These are phyloP conservation scores for Leccinum rimulosum DNA, from an alignment of 768 basidiomycete species.

Conservation along the genomic window DNA sequence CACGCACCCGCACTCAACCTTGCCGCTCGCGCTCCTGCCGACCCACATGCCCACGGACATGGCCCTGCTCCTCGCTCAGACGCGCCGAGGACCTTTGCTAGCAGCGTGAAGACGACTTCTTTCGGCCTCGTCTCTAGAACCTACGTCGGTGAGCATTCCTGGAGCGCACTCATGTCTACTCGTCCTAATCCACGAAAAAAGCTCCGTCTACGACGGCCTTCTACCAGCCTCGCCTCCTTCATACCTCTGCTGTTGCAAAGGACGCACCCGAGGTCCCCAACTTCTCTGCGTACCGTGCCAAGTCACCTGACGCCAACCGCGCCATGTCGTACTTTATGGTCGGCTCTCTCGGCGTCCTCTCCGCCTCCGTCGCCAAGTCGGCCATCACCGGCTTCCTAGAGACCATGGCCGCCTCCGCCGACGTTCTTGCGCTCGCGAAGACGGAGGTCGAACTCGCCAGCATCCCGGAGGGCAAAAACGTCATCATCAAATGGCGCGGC, in stretches of 20 bases:
- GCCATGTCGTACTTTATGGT: constrained; percentile 88
- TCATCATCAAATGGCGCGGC: constrained; percentile 98
- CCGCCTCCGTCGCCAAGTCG: constrained; percentile 93
- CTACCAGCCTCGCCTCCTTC: constrained; percentile 69
- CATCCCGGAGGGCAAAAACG: constrained; percentile 98
- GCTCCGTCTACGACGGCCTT: constrained; percentile 53
- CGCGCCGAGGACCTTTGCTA: constrained; percentile 60
- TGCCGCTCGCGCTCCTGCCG: constrained; percentile 58
- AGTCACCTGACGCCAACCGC: constrained; percentile 64
- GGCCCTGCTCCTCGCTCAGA: constrained; percentile 59
- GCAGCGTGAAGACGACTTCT: constrained; percentile 46
- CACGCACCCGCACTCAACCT: constrained; percentile 73
- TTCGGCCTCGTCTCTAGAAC: constrained; percentile 64
- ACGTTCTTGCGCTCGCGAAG: constrained; percentile 97
- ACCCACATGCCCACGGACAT: constrained; percentile 59
- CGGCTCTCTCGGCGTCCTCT: constrained; percentile 87
- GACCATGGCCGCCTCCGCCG: constrained; percentile 96
- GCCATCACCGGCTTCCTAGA: constrained; percentile 90
- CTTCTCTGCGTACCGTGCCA: constrained; percentile 76
- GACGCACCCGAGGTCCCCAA: constrained; percentile 86
- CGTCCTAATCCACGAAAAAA: constrained; percentile 15
- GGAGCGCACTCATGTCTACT: background rate
- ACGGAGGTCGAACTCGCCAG: constrained; percentile 87
- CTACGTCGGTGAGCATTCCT: constrained; percentile 50
- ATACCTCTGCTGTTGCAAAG: constrained; percentile 67